Percentiles rank a stretch among this genome's conserved stretches.
phyloP scores from a whole-genome alignment of 257 asterid species.

The Avicennia marina region DNA sequence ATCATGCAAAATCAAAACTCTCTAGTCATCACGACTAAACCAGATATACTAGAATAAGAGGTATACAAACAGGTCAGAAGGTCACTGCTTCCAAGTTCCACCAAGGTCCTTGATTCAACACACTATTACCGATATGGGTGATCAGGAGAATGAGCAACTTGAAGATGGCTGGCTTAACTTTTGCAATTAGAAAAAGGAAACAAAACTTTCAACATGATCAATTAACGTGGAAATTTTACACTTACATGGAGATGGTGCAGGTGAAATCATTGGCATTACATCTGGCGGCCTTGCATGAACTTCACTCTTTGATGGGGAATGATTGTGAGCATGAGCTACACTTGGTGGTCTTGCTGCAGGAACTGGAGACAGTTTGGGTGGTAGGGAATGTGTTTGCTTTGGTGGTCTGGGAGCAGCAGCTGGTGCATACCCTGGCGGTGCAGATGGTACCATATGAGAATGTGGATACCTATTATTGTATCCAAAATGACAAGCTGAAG shows the following conservation, averaged over 20 bases:
- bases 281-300: conserved; percentile 31
- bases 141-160: too few species aligned
- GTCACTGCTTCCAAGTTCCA: too few species aligned
- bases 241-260: conserved; percentile 76
- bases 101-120: too few species aligned
- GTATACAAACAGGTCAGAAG: too few species aligned
- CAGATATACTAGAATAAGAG: too few species aligned
- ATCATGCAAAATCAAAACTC: too few species aligned
- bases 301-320: conserved; percentile 50
- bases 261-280: conserved; percentile 48
- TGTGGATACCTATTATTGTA: conserved; percentile 40
- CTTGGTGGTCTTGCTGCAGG: conserved; percentile 35
- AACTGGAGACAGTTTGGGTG: conserved; percentile 26
- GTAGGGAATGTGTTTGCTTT: neutral
- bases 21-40: conserved; percentile 7
- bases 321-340: conserved; percentile 52
- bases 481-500: conserved; percentile 61
- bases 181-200: neutral
- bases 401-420: conserved; percentile 40
- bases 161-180: too few species aligned
- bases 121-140: too few species aligned
- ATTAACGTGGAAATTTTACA: conserved; percentile 8
- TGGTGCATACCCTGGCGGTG: conserved; percentile 43
- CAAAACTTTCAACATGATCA: neutral
- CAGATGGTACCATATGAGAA: conserved; percentile 43